phyloP scores from a whole-genome alignment of 768 basidiomycete species.

The Nevesoporus exiguus region DNA sequence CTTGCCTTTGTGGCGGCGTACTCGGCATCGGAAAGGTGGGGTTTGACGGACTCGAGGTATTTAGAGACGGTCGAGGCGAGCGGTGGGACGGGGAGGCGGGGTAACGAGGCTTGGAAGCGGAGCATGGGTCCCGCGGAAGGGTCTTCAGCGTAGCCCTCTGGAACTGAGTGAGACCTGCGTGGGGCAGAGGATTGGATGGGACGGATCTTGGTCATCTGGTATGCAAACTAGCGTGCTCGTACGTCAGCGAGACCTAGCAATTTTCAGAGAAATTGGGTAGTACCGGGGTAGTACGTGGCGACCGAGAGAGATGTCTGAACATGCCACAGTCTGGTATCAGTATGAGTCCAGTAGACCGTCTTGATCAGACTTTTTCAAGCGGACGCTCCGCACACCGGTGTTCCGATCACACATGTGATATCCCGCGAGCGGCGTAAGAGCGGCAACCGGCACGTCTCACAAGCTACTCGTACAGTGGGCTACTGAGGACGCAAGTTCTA shows the following conservation, averaged over 20 bases:
- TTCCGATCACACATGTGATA: neutral
- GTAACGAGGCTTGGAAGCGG: slow-evolving; percentile 68
- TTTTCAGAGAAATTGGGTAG: neutral
- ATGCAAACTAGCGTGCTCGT: slow-evolving; percentile 4
- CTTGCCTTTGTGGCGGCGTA: slow-evolving; percentile 54
- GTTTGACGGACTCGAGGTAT: slow-evolving; percentile 83
- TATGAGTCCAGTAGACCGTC: neutral
- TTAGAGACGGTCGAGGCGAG: slow-evolving; percentile 80
- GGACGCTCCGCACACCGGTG: neutral
- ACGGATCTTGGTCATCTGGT: slow-evolving; percentile 31
- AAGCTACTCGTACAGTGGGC: no score
- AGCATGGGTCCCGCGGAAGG: slow-evolving; percentile 64
- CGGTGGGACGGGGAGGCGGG: slow-evolving; percentile 78
- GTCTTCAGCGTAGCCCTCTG: slow-evolving; percentile 51
- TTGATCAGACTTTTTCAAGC: neutral
- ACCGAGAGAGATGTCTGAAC: slow-evolving; percentile 6
- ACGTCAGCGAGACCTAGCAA: neutral
- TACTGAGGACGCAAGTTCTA: no score
- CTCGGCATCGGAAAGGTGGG: slow-evolving; percentile 65
- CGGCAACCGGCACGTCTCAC: neutral
- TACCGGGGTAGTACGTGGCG: slow-evolving; percentile 1
- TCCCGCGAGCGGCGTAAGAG: neutral
- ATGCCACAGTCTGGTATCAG: neutral
- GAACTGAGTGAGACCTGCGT: slow-evolving; percentile 28
- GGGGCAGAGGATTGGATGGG: slow-evolving; percentile 24